Conservation (phyloP, 352 stramenopile species). For the Aphanomyces cochlioides region DNA sequence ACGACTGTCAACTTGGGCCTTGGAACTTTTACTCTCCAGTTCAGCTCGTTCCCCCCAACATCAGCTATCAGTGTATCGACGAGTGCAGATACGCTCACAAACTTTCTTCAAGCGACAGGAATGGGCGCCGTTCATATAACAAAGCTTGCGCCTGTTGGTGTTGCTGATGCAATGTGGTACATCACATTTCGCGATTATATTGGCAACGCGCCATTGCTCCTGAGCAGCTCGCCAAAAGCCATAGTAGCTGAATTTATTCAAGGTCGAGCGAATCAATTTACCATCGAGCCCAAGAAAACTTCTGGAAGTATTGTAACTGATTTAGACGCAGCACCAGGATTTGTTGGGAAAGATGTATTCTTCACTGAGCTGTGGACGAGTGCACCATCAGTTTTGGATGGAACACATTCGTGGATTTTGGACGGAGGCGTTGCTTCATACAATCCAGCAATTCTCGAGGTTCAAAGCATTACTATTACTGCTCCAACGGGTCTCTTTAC, state of each 20-base stretch:
- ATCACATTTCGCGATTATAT: constrained; percentile 84
- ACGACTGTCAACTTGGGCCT: constrained; percentile 41
- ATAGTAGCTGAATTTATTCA: constrained; percentile 89
- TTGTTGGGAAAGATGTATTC: constrained; percentile 91
- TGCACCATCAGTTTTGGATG: constrained; percentile 69
- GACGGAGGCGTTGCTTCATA: constrained; percentile 90
- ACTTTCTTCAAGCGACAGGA: constrained; percentile 39
- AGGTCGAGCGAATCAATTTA: constrained; percentile 93
- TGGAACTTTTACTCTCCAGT: constrained; percentile 53
- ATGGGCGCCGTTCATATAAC: constrained; percentile 54
- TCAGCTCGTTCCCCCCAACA: constrained; percentile 38
- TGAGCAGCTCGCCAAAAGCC: constrained; percentile 44
- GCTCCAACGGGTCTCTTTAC: constrained; percentile 56
- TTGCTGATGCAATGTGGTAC: constrained; percentile 59
- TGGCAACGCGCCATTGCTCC: constrained; percentile 74
- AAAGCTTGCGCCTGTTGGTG: constrained; percentile 42
- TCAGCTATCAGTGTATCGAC: constrained; percentile 43
- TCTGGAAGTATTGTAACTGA: constrained; percentile 89
- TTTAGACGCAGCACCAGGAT: constrained; percentile 58
- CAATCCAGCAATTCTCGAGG: constrained; percentile 86
- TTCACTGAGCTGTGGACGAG: constrained; percentile 94
- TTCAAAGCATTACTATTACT: constrained; percentile 84
- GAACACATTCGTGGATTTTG: constrained; percentile 86
- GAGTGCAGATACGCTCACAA: constrained; percentile 44
- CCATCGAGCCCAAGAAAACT: constrained; percentile 90